A percentile compares a stretch with the other conserved stretches of the same genome.
These are phyloP conservation scores for Baorangia bicolor DNA, from an alignment of 768 basidiomycete genomes.

Conservation along the genomic window DNA sequence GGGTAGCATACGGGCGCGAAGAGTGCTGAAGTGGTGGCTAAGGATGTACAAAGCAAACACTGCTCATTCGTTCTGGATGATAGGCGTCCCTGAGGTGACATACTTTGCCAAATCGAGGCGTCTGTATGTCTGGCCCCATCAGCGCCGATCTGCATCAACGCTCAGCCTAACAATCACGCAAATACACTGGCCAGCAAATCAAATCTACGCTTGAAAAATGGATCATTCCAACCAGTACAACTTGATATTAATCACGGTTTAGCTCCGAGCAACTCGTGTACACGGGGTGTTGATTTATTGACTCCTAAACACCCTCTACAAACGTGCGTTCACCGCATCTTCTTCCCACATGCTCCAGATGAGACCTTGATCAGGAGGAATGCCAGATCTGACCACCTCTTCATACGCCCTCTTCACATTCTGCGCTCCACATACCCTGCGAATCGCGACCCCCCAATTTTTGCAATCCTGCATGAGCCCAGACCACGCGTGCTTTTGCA, in stretches of 20 bases:
- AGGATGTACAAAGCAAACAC: background rate
- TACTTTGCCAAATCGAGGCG: constrained; percentile 15
- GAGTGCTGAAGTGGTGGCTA: background rate
- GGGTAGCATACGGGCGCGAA: constrained; percentile 16
- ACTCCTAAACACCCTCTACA: constrained; percentile 2
- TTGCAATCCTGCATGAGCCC: constrained; percentile 55
- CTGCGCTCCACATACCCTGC: constrained; percentile 46
- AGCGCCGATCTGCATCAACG: too few relatives aligned
- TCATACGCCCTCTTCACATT: constrained; percentile 51
- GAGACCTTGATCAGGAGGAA: constrained; percentile 55
- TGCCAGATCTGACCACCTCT: constrained; percentile 41
- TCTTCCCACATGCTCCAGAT: constrained; percentile 69
- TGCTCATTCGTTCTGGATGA: constrained; percentile 5
- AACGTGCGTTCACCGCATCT: constrained; percentile 8
- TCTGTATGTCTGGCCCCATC: constrained; percentile 8
- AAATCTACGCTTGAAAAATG: background rate
- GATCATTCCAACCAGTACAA: background rate
- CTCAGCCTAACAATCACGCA: too few relatives aligned
- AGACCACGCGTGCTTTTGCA: constrained; percentile 60
- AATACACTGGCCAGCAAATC: background rate
- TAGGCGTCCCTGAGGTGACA: background rate
- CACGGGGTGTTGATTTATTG: background rate
- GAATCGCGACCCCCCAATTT: constrained; percentile 52
- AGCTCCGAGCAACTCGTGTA: background rate
- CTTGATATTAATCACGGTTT: background rate